Evolutionary conservation across 2,329 filamentous ascomycete genomes (phyloP).

Genomic region (Ophiostoma pallidulum): DNA sequence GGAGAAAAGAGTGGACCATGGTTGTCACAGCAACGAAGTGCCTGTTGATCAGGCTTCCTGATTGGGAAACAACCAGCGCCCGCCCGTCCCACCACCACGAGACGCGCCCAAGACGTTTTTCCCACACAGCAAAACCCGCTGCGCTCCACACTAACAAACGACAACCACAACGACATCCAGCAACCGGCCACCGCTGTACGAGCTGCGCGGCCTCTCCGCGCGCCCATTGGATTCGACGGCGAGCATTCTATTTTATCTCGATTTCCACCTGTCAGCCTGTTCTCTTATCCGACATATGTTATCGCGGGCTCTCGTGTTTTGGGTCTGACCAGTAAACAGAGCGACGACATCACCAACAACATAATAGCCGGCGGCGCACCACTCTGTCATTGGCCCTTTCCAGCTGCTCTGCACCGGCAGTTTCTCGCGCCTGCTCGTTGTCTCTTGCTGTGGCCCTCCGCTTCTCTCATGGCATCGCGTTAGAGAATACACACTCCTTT

Average conservation of each 20-base stretch:
- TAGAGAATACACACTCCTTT: not conserved
- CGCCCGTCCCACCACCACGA: constrained; percentile 2
- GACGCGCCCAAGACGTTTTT: constrained; percentile 11
- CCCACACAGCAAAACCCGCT: not conserved
- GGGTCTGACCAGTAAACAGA: not conserved
- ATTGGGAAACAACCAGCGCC: constrained; percentile 13
- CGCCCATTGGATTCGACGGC: not conserved
- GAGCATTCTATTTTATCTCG: not conserved
- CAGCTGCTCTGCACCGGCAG: not conserved
- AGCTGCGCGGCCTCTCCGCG: not conserved
- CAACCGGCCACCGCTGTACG: not conserved
- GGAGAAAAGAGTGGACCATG: not conserved
- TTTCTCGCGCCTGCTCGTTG: not conserved
- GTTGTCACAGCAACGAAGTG: constrained; percentile 16
- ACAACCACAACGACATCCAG: constrained; percentile 1
- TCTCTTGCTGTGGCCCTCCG: not conserved
- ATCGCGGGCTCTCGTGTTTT: not conserved
- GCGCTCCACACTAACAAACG: too few species aligned
- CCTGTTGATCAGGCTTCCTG: constrained; percentile 13
- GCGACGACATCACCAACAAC: not conserved
- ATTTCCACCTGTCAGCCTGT: not conserved
- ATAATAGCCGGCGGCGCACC: not conserved
- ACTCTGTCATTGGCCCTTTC: not conserved
- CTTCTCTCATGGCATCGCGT: constrained; percentile 14
- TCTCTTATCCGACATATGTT: constrained; percentile 9